A percentile compares a stretch with the other conserved stretches of the same genome.
Evolutionary conservation across 1,284 basidiomycete genomes (phyloP).

Genomic region (Pyrrhoderma lamaoense): DNA sequence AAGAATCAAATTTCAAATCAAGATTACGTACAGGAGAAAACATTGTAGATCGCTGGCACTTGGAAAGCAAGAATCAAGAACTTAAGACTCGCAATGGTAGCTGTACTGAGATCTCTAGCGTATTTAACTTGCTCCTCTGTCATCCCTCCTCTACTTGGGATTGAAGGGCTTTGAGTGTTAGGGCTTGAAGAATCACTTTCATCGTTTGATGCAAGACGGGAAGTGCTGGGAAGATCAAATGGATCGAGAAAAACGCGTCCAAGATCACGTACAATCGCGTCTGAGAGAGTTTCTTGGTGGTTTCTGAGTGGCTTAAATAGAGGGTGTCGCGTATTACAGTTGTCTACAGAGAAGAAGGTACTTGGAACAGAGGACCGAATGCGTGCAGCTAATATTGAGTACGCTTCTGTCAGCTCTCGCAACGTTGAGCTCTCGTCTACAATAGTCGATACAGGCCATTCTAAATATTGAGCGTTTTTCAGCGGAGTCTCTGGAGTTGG

Average conservation of each 20-base stretch:
- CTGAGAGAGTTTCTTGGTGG: conserved; percentile 40
- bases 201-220: conserved; percentile 21
- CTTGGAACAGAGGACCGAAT: conserved; percentile 41
- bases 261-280: conserved; percentile 55
- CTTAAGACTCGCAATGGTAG: conserved; percentile 58
- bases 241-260: conserved; percentile 56
- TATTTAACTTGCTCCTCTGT: conserved; percentile 67
- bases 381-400: conserved; percentile 58
- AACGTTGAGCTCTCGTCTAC: conserved; percentile 40
- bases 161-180: conserved; percentile 37
- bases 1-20: not conserved
- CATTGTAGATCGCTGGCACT: conserved; percentile 44
- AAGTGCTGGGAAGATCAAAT: conserved; percentile 27
- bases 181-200: conserved; percentile 24
- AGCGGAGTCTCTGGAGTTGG: conserved; percentile 65
- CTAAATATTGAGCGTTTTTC: conserved; percentile 54
- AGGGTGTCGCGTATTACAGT: conserved; percentile 50
- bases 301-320: conserved; percentile 61
- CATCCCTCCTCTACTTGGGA: conserved; percentile 60
- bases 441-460: conserved; percentile 51
- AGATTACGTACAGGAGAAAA: conserved; percentile 52
- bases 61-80: conserved; percentile 54
- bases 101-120: conserved; percentile 67
- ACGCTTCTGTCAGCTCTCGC: conserved; percentile 60
- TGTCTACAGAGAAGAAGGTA: conserved; percentile 22